phyloP scores from a whole-genome alignment of 2,329 filamentous ascomycete genomes.

The Penicillium crustosum region DNA sequence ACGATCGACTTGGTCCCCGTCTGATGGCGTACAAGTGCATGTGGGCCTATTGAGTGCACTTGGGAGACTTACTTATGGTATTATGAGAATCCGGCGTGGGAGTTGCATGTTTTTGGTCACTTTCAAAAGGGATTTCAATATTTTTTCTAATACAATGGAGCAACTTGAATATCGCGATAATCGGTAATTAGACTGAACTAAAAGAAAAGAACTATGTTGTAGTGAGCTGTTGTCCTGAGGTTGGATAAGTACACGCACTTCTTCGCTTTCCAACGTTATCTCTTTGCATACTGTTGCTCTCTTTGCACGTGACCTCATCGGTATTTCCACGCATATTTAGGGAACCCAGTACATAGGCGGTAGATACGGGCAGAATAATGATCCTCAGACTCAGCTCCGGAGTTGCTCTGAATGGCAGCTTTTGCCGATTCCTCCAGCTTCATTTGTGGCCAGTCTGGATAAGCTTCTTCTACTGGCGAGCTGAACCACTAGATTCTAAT shows the following conservation, averaged over 20 bases:
- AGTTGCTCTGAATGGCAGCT: slow-evolving; percentile 1
- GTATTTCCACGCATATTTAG: neutral
- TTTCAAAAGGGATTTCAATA: slow-evolving; percentile 1
- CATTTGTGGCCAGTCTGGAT: neutral
- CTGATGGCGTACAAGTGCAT: slow-evolving; percentile 79
- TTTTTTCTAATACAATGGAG: slow-evolving; percentile 4
- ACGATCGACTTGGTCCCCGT: slow-evolving; percentile 78
- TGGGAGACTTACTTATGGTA: slow-evolving; percentile 8
- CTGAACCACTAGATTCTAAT: neutral
- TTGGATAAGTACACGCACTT: neutral
- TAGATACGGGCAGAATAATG: slow-evolving; percentile 28
- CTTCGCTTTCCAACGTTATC: too few species aligned
- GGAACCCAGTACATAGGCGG: neutral
- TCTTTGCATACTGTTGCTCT: too few species aligned
- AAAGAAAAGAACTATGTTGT: neutral
- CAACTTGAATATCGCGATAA: neutral
- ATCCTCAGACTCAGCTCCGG: slow-evolving; percentile 1
- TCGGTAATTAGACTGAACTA: too few species aligned
- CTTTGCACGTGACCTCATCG: neutral
- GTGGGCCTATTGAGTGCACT: slow-evolving; percentile 54
- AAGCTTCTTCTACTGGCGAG: neutral
- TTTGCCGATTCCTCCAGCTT: neutral
- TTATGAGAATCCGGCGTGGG: slow-evolving; percentile 24
- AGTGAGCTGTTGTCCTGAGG: neutral
- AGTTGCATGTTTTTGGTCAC: slow-evolving; percentile 7